These are phyloP conservation scores for Vachellia collinsii DNA, from an alignment of 306 rosid genomes.

Conservation along the genomic window DNA sequence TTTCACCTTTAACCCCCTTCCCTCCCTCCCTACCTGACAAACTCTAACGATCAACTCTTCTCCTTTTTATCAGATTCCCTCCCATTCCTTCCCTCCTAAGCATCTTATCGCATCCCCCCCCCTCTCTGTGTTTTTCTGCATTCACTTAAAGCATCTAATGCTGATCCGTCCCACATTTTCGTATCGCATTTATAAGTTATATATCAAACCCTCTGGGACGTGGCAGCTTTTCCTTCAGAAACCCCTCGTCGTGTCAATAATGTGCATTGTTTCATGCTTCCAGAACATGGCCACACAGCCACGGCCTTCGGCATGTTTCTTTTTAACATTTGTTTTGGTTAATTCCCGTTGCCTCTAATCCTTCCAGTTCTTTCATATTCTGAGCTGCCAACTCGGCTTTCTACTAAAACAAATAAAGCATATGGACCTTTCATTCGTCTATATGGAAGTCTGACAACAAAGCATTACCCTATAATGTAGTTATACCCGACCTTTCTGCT, in stretches of 20 bases:
- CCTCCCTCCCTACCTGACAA: neutral
- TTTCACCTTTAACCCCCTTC: constrained; percentile 38
- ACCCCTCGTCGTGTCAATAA: constrained; percentile 15
- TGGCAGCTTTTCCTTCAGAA: neutral
- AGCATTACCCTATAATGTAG: constrained; percentile 31
- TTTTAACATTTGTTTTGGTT: constrained; percentile 38
- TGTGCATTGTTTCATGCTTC: constrained; percentile 45
- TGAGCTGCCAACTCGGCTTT: constrained; percentile 45
- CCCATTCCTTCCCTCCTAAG: constrained; percentile 46
- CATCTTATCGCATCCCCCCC: constrained; percentile 43
- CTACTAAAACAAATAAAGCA: constrained; percentile 33
- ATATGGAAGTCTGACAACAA: constrained; percentile 38
- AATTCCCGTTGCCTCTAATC: constrained; percentile 47
- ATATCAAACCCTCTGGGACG: neutral
- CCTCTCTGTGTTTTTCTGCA: constrained; percentile 34
- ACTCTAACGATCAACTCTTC: constrained; percentile 28
- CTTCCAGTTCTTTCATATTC: neutral
- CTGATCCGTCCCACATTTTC: neutral
- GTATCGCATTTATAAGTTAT: too few species aligned
- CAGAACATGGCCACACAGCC: constrained; percentile 45
- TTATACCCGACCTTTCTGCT: constrained; percentile 41
- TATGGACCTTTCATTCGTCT: constrained; percentile 9
- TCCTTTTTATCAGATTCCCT: constrained; percentile 35
- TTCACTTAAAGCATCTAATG: constrained; percentile 39
- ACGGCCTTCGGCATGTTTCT: constrained; percentile 44